These are phyloP conservation scores for Ammopiptanthus mongolicus DNA, from an alignment of 306 rosid species.

Conservation along the genomic window DNA sequence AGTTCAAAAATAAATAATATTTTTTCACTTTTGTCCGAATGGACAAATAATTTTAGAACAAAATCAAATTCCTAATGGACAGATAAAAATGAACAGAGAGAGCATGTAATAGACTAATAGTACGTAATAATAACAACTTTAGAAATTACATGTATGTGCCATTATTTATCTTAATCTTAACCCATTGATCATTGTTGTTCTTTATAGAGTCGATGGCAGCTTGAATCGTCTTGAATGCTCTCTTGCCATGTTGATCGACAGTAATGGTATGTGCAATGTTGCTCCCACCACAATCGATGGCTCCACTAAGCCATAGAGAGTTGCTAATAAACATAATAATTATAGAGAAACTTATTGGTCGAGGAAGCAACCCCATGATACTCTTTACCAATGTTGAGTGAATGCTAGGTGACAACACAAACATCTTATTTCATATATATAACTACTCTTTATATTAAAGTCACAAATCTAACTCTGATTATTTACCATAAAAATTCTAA, in stretches of 20 bases:
- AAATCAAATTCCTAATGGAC: no score
- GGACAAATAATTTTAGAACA: no score
- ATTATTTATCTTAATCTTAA: conserved; percentile 12
- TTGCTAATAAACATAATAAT: not conserved
- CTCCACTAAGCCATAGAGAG: not conserved
- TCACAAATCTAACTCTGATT: no score
- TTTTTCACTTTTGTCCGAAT: no score
- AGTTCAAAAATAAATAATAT: no score
- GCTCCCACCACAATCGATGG: conserved; percentile 7
- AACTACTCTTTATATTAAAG: no score
- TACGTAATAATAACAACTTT: not conserved
- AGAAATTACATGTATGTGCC: conserved; percentile 23
- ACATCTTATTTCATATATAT: no score
- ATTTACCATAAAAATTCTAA: no score
- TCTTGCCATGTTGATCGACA: conserved; percentile 8
- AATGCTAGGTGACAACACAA: no score
- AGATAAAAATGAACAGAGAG: no score
- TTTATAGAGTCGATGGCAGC: conserved; percentile 36
- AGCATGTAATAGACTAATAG: no score
- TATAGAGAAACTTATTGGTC: not conserved
- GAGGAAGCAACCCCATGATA: not conserved
- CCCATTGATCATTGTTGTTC: conserved; percentile 7
- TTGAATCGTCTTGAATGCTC: conserved; percentile 27
- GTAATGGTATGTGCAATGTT: not conserved
- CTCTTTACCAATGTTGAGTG: not conserved